Percentiles rank a stretch among this genome's conserved stretches.
Conservation (phyloP, 192 early-diverging fungal genomes). For the Mortierella hygrophila region DNA sequence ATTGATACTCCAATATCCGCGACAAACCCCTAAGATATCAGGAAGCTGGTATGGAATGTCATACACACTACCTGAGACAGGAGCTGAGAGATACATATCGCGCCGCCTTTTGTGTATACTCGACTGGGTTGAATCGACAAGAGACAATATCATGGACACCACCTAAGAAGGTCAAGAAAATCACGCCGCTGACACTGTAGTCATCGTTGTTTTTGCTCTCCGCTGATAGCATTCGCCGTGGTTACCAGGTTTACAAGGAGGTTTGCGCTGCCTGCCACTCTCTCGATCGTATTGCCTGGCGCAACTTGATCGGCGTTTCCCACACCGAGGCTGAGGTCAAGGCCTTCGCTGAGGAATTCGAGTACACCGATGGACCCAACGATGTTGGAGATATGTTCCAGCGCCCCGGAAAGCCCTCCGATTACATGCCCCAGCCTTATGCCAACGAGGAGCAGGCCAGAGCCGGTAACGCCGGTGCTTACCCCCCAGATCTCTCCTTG, state of each 20-base stretch:
- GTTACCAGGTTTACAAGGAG: slow-evolving; percentile 99
- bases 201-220: background rate
- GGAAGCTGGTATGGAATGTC: background rate
- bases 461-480: slow-evolving; percentile 95
- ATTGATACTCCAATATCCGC: background rate
- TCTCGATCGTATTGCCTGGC: slow-evolving; percentile 92
- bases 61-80: background rate
- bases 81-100: background rate
- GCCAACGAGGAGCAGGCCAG: slow-evolving; percentile 97
- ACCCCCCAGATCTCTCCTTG: slow-evolving; percentile 95
- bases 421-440: slow-evolving; percentile 92
- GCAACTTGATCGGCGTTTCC: slow-evolving; percentile 95
- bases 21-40: background rate
- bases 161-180: background rate
- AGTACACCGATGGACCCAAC: slow-evolving; percentile 94
- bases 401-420: slow-evolving; percentile 94
- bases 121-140: background rate
- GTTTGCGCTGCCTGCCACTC: slow-evolving; percentile 98
- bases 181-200: background rate
- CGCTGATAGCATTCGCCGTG: slow-evolving; percentile 88
- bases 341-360: slow-evolving; percentile 92
- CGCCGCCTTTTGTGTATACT: background rate
- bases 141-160: background rate
- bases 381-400: slow-evolving; percentile 93
- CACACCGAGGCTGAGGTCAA: slow-evolving; percentile 95